Percentiles rank a stretch among this genome's conserved stretches.
Conservation (phyloP, 768 basidiomycete genomes). For the Cubamyces lactineus region DNA sequence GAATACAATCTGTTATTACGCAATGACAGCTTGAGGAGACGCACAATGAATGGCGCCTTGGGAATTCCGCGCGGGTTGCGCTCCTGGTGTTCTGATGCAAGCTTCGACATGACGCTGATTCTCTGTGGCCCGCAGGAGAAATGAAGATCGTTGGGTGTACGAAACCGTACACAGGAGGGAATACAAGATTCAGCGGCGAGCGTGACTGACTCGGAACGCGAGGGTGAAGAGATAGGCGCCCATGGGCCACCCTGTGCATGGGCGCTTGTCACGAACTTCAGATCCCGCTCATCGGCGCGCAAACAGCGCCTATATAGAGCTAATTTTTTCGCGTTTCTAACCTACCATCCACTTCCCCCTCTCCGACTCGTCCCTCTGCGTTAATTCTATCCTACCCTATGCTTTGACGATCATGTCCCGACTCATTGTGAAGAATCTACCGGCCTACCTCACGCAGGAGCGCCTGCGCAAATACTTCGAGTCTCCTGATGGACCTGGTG, state of each 20-base stretch:
- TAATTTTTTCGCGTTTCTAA: slow-evolving; percentile 13
- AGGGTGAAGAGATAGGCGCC: slow-evolving; percentile 9
- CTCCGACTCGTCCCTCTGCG: slow-evolving; percentile 6
- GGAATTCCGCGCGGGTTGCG: slow-evolving; percentile 94
- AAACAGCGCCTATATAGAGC: background rate
- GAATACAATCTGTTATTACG: background rate
- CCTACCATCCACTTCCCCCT: background rate
- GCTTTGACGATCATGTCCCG: slow-evolving; percentile 61
- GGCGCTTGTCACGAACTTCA: background rate
- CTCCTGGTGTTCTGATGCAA: slow-evolving; percentile 34
- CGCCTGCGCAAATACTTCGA: slow-evolving; percentile 72
- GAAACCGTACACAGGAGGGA: background rate
- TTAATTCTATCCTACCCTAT: background rate
- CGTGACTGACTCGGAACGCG: background rate
- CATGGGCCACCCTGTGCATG: background rate
- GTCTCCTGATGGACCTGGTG: slow-evolving; percentile 59
- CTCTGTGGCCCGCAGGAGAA: background rate
- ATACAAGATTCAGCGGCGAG: background rate
- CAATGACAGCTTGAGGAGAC: slow-evolving; percentile 32
- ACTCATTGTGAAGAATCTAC: slow-evolving; percentile 82
- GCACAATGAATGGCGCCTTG: slow-evolving; percentile 90
- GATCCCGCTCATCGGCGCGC: slow-evolving; percentile 10
- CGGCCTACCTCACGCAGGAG: slow-evolving; percentile 64
- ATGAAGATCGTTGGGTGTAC: background rate
- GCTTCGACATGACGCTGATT: slow-evolving; percentile 14